Conservation (phyloP, 1,284 basidiomycete genomes). For the Sphagnurus paluster region DNA sequence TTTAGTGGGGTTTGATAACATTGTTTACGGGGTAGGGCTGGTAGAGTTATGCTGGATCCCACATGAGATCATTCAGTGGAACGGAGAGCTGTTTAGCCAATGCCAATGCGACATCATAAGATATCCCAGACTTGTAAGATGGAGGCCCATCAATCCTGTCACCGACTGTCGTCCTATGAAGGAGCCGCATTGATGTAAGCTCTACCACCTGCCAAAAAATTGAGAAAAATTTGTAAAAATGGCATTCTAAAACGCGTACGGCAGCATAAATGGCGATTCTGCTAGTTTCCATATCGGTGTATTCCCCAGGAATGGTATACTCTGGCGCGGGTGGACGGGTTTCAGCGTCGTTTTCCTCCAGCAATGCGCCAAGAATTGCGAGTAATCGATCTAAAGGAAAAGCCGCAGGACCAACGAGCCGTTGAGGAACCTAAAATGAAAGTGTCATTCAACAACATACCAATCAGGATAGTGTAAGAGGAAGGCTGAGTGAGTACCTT, state of each 20-base stretch:
- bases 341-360: slow-evolving; percentile 80
- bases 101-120: slow-evolving; percentile 60
- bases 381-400: slow-evolving; percentile 85
- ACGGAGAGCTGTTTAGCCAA: slow-evolving; percentile 68
- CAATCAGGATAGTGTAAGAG: neutral
- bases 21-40: too few species aligned
- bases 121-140: slow-evolving; percentile 75
- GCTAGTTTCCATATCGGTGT: slow-evolving; percentile 64
- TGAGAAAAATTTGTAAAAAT: neutral
- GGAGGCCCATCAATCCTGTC: slow-evolving; percentile 72
- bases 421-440: slow-evolving; percentile 77
- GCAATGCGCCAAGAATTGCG: slow-evolving; percentile 79
- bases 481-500: slow-evolving; percentile 57
- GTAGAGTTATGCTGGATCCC: slow-evolving; percentile 52
- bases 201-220: slow-evolving; percentile 59
- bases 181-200: slow-evolving; percentile 64
- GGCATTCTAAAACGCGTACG: slow-evolving; percentile 44
- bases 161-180: slow-evolving; percentile 64
- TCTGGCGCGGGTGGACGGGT: slow-evolving; percentile 42
- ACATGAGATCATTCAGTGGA: slow-evolving; percentile 69
- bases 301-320: slow-evolving; percentile 55
- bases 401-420: slow-evolving; percentile 76
- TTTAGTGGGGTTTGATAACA: too few species aligned
- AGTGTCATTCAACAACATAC: neutral
- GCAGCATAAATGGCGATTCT: slow-evolving; percentile 57